Percentiles rank a stretch among this genome's conserved stretches.
These are phyloP conservation scores for Acephala macrosclerotiorum DNA, from an alignment of 2,329 filamentous ascomycete genomes.

Conservation along the genomic window DNA sequence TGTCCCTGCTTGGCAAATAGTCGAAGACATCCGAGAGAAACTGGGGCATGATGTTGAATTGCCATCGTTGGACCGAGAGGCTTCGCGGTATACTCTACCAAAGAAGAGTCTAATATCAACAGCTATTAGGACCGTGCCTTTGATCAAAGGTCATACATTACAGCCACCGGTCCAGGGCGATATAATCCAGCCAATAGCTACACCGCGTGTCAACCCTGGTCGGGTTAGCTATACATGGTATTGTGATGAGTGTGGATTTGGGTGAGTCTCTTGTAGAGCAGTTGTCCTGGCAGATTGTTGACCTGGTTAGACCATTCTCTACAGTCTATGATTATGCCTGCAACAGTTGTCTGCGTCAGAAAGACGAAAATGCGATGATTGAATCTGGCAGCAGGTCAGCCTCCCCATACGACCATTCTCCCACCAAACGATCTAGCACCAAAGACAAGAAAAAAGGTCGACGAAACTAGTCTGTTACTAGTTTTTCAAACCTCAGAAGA, in stretches of 20 bases:
- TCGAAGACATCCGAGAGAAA: no score
- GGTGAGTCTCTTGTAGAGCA: background rate
- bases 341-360: background rate
- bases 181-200: no score
- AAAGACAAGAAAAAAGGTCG: background rate
- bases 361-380: background rate
- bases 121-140: no score
- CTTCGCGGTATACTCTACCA: no score
- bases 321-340: background rate
- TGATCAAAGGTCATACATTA: no score
- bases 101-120: no score
- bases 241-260: background rate
- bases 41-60: no score
- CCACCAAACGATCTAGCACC: background rate
- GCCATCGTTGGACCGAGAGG: no score
- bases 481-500: background rate
- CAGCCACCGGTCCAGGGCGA: no score
- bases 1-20: no score
- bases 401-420: no score
- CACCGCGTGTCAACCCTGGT: no score
- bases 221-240: background rate
- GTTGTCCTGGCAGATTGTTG: background rate
- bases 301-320: background rate
- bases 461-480: background rate
- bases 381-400: background rate